Percentiles rank a stretch among this genome's conserved stretches.
phyloP scores from a whole-genome alignment of 768 basidiomycete genomes.

The Sutorius australiensis region DNA sequence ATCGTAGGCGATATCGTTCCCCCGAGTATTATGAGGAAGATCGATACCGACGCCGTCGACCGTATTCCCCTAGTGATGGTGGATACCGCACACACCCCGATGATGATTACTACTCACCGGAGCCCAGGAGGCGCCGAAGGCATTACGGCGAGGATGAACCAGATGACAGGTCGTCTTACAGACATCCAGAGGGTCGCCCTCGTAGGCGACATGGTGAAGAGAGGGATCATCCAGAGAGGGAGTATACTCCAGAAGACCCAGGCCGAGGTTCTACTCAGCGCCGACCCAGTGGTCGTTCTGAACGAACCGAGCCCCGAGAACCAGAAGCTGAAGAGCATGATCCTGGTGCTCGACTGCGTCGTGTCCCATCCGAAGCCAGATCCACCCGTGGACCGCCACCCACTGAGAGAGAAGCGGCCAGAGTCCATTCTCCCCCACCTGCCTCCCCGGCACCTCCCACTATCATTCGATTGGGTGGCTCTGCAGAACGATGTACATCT shows the following conservation, averaged over 20 bases:
- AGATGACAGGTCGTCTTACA: conserved; percentile 1
- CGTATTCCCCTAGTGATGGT: conserved; percentile 18
- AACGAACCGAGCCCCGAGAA: conserved; percentile 1
- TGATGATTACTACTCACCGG: conserved; percentile 12
- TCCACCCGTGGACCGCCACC: conserved; percentile 7
- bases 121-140: conserved; percentile 4
- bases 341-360: conserved; percentile 11
- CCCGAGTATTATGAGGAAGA: conserved; percentile 14
- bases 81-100: conserved; percentile 9
- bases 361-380: conserved; percentile 9
- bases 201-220: neutral
- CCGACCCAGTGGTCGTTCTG: conserved; percentile 16
- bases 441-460: conserved; percentile 27
- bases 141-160: conserved; percentile 6
- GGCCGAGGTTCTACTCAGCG: neutral
- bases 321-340: conserved; percentile 12
- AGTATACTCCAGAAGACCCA: conserved; percentile 10
- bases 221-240: neutral
- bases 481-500: conserved; percentile 17
- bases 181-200: no score
- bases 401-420: conserved; percentile 8
- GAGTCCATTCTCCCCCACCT: conserved; percentile 4
- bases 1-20: conserved; percentile 5
- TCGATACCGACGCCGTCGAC: conserved; percentile 9
- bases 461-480: conserved; percentile 27